These are phyloP conservation scores for Fallopia convolvulus DNA, from an alignment of 148 eudicot species.

Conservation along the genomic window DNA sequence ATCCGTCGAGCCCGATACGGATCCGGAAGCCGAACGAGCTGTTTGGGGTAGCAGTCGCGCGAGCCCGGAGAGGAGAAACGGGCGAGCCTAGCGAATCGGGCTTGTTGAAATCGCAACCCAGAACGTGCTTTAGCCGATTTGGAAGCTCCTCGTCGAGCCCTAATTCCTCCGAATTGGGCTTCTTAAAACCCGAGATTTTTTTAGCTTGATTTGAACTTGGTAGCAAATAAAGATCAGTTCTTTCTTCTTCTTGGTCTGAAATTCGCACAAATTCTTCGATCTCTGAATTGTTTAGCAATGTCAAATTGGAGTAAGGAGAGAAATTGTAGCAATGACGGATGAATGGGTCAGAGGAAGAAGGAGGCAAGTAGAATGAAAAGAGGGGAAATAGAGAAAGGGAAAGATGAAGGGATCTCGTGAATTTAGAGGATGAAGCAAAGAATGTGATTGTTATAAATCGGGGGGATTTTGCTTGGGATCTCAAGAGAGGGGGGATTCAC, in stretches of 20 bases:
- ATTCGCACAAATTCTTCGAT: background rate
- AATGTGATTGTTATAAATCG: constrained; percentile 46
- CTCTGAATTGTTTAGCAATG: background rate
- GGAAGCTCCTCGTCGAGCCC: constrained; percentile 26
- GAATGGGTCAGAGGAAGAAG: constrained; percentile 13
- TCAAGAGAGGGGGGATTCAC: background rate
- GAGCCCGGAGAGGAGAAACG: constrained; percentile 39
- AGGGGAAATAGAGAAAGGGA: background rate
- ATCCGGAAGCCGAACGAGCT: constrained; percentile 70
- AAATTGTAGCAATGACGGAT: constrained; percentile 6
- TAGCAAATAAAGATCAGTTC: background rate
- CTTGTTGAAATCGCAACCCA: constrained; percentile 18
- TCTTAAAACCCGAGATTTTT: constrained; percentile 39
- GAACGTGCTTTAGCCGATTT: constrained; percentile 37
- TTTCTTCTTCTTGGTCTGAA: background rate
- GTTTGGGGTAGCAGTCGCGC: constrained; percentile 38
- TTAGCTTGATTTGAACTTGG: background rate
- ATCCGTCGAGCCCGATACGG: constrained; percentile 64
- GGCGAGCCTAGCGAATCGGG: constrained; percentile 71
- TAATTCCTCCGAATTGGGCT: constrained; percentile 33
- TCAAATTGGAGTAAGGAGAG: background rate
- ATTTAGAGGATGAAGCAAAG: constrained; percentile 54
- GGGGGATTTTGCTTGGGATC: too few species aligned
- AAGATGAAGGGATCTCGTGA: constrained; percentile 84
- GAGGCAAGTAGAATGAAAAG: constrained; percentile 9